These are phyloP conservation scores for Ganoderma leucocontextum DNA, from an alignment of 1,284 basidiomycete genomes.

Conservation along the genomic window DNA sequence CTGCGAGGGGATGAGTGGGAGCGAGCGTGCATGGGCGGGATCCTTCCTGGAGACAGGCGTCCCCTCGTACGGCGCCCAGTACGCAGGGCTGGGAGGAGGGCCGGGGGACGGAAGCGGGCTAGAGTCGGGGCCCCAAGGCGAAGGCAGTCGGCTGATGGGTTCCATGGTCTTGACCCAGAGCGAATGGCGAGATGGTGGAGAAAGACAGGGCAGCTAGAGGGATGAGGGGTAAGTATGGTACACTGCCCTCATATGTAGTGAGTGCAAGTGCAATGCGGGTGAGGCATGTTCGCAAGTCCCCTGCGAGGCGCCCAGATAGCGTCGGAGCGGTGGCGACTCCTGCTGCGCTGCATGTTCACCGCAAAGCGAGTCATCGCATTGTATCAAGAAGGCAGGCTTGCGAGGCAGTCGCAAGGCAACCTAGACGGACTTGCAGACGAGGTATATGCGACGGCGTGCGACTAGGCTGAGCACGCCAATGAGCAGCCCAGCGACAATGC, in stretches of 20 bases:
- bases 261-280: constrained; percentile 29
- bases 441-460: neutral
- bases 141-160: constrained; percentile 19
- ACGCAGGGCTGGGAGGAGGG: constrained; percentile 30
- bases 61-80: constrained; percentile 31
- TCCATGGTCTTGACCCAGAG: constrained; percentile 19
- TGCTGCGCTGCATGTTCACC: constrained; percentile 6
- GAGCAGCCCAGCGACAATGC: neutral
- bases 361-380: neutral
- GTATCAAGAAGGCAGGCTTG: constrained; percentile 2
- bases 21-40: constrained; percentile 14
- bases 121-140: constrained; percentile 29
- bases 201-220: neutral
- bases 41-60: constrained; percentile 15
- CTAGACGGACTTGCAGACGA: neutral
- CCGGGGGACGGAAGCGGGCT: constrained; percentile 29
- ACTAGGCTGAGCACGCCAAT: neutral
- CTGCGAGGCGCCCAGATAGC: neutral
- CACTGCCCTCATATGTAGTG: constrained; percentile 16
- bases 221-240: neutral
- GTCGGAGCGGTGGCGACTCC: neutral
- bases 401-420: constrained; percentile 10
- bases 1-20: constrained; percentile 26
- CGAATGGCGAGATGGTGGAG: neutral
- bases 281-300: constrained; percentile 25